Evolutionary conservation across 2,329 filamentous ascomycete genomes (phyloP).

Genomic region (Saccharata proteae): DNA sequence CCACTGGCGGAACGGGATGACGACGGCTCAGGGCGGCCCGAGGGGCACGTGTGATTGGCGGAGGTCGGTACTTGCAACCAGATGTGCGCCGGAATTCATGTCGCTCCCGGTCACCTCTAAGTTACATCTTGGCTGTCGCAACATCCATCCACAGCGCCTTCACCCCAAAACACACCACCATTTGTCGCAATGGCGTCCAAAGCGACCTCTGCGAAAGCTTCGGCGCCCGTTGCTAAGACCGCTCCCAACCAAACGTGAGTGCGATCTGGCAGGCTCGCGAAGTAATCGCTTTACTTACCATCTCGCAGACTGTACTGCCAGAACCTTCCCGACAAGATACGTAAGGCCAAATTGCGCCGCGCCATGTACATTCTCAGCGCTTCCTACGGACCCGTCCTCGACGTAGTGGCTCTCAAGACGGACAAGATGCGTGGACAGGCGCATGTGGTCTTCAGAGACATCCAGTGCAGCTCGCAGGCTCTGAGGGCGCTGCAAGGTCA

Average conservation of each 20-base stretch:
- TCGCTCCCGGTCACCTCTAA: too few relatives aligned
- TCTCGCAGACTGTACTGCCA: slow-evolving; percentile 65
- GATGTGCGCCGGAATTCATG: too few relatives aligned
- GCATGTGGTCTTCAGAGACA: slow-evolving; percentile 80
- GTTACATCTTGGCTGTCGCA: too few relatives aligned
- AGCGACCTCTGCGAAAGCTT: too few relatives aligned
- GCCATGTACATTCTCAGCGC: slow-evolving; percentile 89
- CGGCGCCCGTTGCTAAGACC: slow-evolving; percentile 1
- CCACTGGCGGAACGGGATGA: slow-evolving; percentile 3
- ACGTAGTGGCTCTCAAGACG: slow-evolving; percentile 82
- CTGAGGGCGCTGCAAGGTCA: slow-evolving; percentile 82
- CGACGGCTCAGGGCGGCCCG: too few relatives aligned
- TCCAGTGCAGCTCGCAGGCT: slow-evolving; percentile 84
- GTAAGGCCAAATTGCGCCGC: slow-evolving; percentile 75
- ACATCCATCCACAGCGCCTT: not conserved
- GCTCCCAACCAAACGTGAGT: slow-evolving; percentile 23
- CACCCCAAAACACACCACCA: too few relatives aligned
- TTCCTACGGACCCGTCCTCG: slow-evolving; percentile 83
- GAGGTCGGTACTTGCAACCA: too few relatives aligned
- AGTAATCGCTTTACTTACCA: slow-evolving; percentile 6
- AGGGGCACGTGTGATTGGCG: too few relatives aligned
- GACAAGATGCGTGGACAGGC: slow-evolving; percentile 92
- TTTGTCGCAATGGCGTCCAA: slow-evolving; percentile 6
- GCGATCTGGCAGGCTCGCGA: not conserved
- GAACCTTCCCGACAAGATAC: slow-evolving; percentile 81